Evolutionary conservation across 2,329 filamentous ascomycete genomes (phyloP).

Genomic region (Pestalotiopsis sp.): DNA sequence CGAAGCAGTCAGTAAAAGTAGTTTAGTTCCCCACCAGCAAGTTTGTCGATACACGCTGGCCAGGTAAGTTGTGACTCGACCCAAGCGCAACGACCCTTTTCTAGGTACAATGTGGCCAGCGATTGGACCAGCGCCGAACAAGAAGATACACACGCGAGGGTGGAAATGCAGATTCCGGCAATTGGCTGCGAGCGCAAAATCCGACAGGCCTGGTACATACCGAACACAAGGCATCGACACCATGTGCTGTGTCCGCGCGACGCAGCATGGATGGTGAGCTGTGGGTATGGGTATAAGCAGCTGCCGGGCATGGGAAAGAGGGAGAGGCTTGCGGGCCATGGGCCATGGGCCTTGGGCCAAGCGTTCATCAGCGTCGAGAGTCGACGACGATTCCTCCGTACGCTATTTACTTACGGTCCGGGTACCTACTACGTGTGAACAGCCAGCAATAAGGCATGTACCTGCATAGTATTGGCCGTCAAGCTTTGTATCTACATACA

Average conservation of each 20-base stretch:
- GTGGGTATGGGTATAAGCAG: background rate
- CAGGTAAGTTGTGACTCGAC: constrained; percentile 9
- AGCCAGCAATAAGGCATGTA: background rate
- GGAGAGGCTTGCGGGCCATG: background rate
- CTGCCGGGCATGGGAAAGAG: background rate
- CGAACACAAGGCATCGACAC: too few species aligned
- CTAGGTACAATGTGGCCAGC: constrained; percentile 17
- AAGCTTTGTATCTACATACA: background rate
- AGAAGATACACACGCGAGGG: constrained; percentile 19
- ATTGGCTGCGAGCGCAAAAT: too few species aligned
- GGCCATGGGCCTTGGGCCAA: background rate
- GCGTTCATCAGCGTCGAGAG: background rate
- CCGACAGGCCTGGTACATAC: too few species aligned
- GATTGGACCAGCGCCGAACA: constrained; percentile 17
- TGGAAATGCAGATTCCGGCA: too few species aligned
- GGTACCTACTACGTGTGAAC: too few species aligned
- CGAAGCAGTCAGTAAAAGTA: too few species aligned
- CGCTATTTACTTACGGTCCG: background rate
- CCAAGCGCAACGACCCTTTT: too few species aligned
- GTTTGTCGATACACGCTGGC: constrained; percentile 3
- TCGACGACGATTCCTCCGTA: background rate
- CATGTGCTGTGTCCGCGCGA: too few species aligned
- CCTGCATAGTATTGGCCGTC: background rate
- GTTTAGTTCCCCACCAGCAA: too few species aligned
- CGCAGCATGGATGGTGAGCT: too few species aligned